A percentile compares a stretch with the other conserved stretches of the same genome.
These are phyloP conservation scores for Silene vulgaris DNA, from an alignment of 179 eudicot genomes.

Conservation along the genomic window DNA sequence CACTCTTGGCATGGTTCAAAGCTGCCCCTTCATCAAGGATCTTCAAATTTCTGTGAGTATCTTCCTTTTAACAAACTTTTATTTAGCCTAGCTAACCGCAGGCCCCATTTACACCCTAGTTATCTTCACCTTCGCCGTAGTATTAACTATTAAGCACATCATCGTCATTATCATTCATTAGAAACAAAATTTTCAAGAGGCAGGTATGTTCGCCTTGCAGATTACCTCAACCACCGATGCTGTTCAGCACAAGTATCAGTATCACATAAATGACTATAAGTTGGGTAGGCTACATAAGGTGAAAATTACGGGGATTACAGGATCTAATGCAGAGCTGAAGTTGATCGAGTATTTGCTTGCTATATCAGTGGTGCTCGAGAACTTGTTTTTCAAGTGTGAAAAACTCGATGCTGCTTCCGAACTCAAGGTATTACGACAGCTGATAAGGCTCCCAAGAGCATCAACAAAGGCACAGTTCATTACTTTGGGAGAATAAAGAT, in stretches of 20 bases:
- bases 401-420: slow-evolving; percentile 1
- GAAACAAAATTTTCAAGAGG: not conserved
- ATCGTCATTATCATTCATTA: no score
- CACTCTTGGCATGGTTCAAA: slow-evolving; percentile 6
- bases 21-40: not conserved
- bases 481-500: not conserved
- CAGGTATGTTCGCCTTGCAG: not conserved
- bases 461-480: slow-evolving; percentile 3
- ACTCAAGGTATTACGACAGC: not conserved
- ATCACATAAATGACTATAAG: not conserved
- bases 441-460: slow-evolving; percentile 6
- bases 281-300: not conserved
- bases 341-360: slow-evolving; percentile 12
- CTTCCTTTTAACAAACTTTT: no score
- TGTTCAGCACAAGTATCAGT: not conserved
- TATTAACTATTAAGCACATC: no score
- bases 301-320: slow-evolving; percentile 17
- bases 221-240: not conserved
- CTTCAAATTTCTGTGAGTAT: slow-evolving; percentile 15
- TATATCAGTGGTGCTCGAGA: slow-evolving; percentile 4
- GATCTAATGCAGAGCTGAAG: slow-evolving; percentile 13
- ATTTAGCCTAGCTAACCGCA: no score
- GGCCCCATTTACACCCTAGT: no score
- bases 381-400: not conserved
- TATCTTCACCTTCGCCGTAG: no score